Percentiles rank a stretch among this genome's conserved stretches.
Evolutionary conservation across 139 green algal genomes (phyloP).

Genomic region (Chlamydomonas incerta): DNA sequence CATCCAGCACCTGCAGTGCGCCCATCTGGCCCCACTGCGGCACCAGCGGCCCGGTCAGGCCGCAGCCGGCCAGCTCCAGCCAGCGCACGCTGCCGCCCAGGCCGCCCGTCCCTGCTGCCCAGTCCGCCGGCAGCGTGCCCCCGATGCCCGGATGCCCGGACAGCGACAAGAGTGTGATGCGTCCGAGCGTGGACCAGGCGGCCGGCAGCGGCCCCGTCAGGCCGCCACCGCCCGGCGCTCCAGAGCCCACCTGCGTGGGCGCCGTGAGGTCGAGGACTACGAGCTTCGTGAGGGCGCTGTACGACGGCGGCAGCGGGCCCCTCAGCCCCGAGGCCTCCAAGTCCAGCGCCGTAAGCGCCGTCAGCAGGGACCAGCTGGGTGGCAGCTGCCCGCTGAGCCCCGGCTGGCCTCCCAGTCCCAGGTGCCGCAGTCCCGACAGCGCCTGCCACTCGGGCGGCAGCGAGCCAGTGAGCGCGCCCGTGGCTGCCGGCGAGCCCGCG

Average conservation of each 20-base stretch:
- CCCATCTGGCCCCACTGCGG: too few species aligned
- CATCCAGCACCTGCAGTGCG: too few species aligned
- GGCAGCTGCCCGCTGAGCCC: slow-evolving; percentile 5
- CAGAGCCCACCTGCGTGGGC: too few species aligned
- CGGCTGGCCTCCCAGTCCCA: background rate
- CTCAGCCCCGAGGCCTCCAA: background rate
- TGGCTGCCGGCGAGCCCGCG: background rate
- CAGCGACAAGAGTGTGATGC: background rate
- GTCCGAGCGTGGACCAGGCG: slow-evolving; percentile 8
- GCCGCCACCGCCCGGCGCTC: background rate
- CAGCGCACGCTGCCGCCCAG: background rate
- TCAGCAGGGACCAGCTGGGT: background rate
- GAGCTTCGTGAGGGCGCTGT: background rate
- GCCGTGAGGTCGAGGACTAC: too few species aligned
- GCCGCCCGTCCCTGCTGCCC: background rate
- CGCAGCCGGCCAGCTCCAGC: background rate
- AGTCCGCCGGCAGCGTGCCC: background rate
- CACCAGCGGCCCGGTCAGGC: background rate
- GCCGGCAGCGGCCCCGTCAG: slow-evolving; percentile 29
- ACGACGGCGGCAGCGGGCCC: slow-evolving; percentile 24
- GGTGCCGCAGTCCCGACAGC: background rate
- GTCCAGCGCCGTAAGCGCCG: background rate
- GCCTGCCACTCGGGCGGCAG: background rate
- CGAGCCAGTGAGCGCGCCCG: background rate
- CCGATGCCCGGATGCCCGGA: background rate